Base-by-base conservation (phyloP, 352 stramenopile species). In the Globisporangium splendens region DNA sequence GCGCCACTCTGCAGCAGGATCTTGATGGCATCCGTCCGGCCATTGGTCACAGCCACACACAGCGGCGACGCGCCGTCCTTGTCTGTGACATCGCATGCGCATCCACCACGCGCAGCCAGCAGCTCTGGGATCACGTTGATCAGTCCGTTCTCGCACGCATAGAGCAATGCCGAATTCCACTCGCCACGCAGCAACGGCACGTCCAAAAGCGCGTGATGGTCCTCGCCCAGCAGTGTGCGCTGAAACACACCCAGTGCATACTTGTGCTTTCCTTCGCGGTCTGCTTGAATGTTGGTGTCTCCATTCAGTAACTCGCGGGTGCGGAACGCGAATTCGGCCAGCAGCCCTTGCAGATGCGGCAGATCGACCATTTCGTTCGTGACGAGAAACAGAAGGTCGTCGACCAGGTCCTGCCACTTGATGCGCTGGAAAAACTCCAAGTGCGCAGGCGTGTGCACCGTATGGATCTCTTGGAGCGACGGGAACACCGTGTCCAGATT, bases 371-470 rank as follows among this genome's bases (percentile, higher is more conserved):
- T 62, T 50, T 89, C 72, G 48, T 81, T 74, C 21, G 57, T 71
- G 20, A 92, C 73, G n/a, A 89, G 51, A 50, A 89, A 68, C 44
- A 72, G 59, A 10, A 91, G 61, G 59, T 92, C 82, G 3, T 66
- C 57, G 1, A 75, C 47, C n/a, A 81, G 46, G 15, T 87, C 74
- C 14, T 62, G 39, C 66, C 67, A 79, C 35, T 66, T 54, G 39
- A 73, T 55, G 21, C 70, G 64, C 48, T 75, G 59, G 38, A 92
- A 84, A 58, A 86, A 82, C 21, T 77, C 58, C 38, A 77, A 63
- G 33, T 95, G 85, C 18, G 85, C 85, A 1, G 85, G 85, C 1
- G 85, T 92, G 62, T 93, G 85, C 28, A 83, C 57, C 43, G 81
- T 83, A 18, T 76, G 69, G 38, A 95, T 77, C 13, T 52, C 28